Conservation (phyloP, 306 rosid species). For the Elaeagnus macrophylla region DNA sequence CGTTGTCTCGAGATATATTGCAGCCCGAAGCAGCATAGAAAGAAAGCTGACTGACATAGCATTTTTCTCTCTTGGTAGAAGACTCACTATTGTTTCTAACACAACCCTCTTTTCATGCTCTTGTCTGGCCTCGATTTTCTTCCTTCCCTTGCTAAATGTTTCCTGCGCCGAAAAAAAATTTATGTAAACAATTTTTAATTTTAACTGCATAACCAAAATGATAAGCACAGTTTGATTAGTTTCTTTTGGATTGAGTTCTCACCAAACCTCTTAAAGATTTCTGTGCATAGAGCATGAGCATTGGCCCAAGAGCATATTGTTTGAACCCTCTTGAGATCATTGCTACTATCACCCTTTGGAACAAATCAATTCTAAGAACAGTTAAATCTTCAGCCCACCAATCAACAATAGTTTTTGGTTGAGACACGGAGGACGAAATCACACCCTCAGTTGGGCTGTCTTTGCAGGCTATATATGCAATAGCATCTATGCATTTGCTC, state of each 20-base stretch:
- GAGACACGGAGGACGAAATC: constrained; percentile 31
- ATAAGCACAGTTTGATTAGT: background rate
- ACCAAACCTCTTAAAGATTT: constrained; percentile 97
- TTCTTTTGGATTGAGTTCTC: constrained; percentile 46
- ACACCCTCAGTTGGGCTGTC: constrained; percentile 58
- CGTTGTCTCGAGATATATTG: constrained; percentile 76
- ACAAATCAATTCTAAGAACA: constrained; percentile 85
- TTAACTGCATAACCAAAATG: constrained; percentile 1
- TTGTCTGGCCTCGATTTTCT: constrained; percentile 55
- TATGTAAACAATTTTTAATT: background rate
- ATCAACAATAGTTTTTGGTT: constrained; percentile 52
- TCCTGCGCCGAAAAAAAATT: constrained; percentile 38
- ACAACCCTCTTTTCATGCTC: constrained; percentile 91
- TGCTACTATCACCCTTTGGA: constrained; percentile 81
- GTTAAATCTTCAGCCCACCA: constrained; percentile 98
- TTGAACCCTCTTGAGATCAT: constrained; percentile 94
- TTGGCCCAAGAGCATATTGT: constrained; percentile 73
- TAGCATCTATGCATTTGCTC: constrained; percentile 70
- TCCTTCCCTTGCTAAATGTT: constrained; percentile 67
- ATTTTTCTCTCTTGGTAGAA: constrained; percentile 71
- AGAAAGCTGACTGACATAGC: constrained; percentile 88
- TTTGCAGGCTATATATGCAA: constrained; percentile 66
- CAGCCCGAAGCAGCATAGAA: constrained; percentile 74
- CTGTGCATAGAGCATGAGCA: constrained; percentile 94
- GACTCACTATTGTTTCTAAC: constrained; percentile 80